phyloP scores from a whole-genome alignment of 371 early-diverging fungal genomes.

The Actinomortierella wolfii region DNA sequence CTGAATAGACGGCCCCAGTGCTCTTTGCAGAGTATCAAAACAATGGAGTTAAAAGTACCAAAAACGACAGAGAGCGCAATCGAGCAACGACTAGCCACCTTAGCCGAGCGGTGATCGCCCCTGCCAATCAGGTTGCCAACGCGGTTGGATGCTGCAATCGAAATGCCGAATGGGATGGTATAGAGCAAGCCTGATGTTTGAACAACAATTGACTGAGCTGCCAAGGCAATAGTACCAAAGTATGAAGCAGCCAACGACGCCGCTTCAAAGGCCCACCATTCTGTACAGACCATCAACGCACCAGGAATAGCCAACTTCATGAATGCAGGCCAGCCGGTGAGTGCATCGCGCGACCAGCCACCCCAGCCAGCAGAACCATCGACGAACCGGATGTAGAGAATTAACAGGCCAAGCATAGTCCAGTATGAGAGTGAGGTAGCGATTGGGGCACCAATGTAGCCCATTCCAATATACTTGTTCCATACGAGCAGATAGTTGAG shows the following conservation, averaged over 20 bases:
- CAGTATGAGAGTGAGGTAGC: conserved; percentile 79
- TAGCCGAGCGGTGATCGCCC: conserved; percentile 37
- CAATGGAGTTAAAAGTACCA: conserved; percentile 25
- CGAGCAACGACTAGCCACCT: conserved; percentile 27
- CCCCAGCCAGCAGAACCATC: conserved; percentile 81
- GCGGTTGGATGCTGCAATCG: conserved; percentile 77
- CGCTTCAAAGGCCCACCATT: conserved; percentile 78
- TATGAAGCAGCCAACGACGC: conserved; percentile 80
- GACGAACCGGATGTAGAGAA: conserved; percentile 69
- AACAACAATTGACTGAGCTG: conserved; percentile 85
- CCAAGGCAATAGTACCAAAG: conserved; percentile 77
- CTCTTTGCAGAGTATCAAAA: conserved; percentile 47
- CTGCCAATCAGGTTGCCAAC: conserved; percentile 81
- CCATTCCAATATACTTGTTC: conserved; percentile 64
- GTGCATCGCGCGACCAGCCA: conserved; percentile 78
- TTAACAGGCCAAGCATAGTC: conserved; percentile 63
- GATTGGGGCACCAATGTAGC: conserved; percentile 85
- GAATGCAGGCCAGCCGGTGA: conserved; percentile 69
- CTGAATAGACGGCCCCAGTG: conserved; percentile 71
- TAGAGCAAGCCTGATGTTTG: conserved; percentile 74
- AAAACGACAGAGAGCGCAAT: conserved; percentile 44
- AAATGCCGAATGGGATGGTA: conserved; percentile 72
- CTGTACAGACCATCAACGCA: conserved; percentile 73
- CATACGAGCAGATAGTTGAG: conserved; percentile 79
- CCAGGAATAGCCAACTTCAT: conserved; percentile 74